These are phyloP conservation scores for Pythium myriotylum DNA, from an alignment of 352 stramenopile genomes.

Conservation along the genomic window DNA sequence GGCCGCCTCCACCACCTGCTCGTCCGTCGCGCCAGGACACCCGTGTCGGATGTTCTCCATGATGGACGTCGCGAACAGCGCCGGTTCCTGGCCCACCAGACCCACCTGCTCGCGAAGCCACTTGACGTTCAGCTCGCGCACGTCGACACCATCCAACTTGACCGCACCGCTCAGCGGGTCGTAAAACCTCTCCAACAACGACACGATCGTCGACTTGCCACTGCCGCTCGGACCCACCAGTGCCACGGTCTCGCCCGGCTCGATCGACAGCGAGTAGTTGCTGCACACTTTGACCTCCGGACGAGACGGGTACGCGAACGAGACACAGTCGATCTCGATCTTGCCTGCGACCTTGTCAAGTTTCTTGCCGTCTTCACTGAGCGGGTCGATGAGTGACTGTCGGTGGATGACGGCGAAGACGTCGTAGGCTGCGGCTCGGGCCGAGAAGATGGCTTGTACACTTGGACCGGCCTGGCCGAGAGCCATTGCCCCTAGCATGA, in stretches of 20 bases:
- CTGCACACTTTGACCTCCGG: too few relatives aligned
- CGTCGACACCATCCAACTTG: constrained; percentile 32
- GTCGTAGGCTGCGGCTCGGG: constrained; percentile 58
- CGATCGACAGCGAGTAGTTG: too few relatives aligned
- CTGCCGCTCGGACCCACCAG: too few relatives aligned
- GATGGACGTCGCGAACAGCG: too few relatives aligned
- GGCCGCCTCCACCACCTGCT: constrained; percentile 57
- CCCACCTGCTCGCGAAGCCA: too few relatives aligned
- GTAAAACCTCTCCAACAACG: too few relatives aligned
- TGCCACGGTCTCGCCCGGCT: too few relatives aligned
- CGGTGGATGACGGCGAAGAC: constrained; percentile 74
- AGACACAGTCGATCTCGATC: too few relatives aligned
- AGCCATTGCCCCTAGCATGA: constrained; percentile 78
- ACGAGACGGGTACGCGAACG: too few relatives aligned
- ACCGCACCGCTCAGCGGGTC: constrained; percentile 46
- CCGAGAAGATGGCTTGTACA: constrained; percentile 58
- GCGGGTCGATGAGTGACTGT: constrained; percentile 55
- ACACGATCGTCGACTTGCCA: too few relatives aligned
- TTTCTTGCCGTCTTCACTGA: constrained; percentile 34
- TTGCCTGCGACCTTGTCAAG: constrained; percentile 29
- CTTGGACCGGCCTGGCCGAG: constrained; percentile 69
- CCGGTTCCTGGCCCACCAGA: too few relatives aligned
- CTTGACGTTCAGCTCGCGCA: constrained; percentile 55
- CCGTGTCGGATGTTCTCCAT: too few relatives aligned
- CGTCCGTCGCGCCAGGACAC: constrained; percentile 57